Evolutionary conservation across 352 stramenopile genomes (phyloP).

Genomic region (Phytophthora foliorum): DNA sequence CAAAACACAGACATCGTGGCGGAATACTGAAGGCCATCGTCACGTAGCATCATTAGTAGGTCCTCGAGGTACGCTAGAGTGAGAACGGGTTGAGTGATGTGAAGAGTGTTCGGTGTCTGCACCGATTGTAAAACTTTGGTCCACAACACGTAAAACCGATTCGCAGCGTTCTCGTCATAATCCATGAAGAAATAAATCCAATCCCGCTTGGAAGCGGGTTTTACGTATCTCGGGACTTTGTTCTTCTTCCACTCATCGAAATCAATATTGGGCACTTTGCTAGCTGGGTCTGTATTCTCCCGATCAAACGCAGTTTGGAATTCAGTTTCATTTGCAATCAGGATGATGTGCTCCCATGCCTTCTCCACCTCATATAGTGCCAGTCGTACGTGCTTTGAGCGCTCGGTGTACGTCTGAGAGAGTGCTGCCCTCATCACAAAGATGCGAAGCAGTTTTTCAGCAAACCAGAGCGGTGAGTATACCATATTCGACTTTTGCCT

Average conservation of each 20-base stretch:
- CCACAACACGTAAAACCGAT: constrained; percentile 71
- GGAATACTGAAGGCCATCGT: constrained; percentile 38
- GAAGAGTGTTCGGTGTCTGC: constrained; percentile 7
- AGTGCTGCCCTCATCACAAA: constrained; percentile 59
- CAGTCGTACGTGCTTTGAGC: constrained; percentile 41
- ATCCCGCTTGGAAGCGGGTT: constrained; percentile 32
- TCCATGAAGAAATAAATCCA: constrained; percentile 69
- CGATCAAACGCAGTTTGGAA: constrained; percentile 47
- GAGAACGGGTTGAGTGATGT: constrained; percentile 63
- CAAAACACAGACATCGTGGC: constrained; percentile 55
- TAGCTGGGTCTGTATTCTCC: constrained; percentile 17
- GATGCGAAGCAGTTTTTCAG: constrained; percentile 66
- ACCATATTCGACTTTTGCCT: constrained; percentile 20
- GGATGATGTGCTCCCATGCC: constrained; percentile 63
- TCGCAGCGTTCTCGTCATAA: constrained; percentile 42
- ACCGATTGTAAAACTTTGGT: constrained; percentile 35
- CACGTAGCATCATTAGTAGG: constrained; percentile 48
- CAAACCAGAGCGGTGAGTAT: constrained; percentile 57
- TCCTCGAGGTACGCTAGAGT: constrained; percentile 58
- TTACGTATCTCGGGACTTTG: constrained; percentile 36
- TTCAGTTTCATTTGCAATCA: constrained; percentile 53
- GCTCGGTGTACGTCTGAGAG: constrained; percentile 41
- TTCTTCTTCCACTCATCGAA: constrained; percentile 72
- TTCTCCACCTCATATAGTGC: constrained; percentile 58
- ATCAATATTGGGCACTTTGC: constrained; percentile 31